phyloP scores from a whole-genome alignment of 345 rosid species.

The Rhizophora apiculata region DNA sequence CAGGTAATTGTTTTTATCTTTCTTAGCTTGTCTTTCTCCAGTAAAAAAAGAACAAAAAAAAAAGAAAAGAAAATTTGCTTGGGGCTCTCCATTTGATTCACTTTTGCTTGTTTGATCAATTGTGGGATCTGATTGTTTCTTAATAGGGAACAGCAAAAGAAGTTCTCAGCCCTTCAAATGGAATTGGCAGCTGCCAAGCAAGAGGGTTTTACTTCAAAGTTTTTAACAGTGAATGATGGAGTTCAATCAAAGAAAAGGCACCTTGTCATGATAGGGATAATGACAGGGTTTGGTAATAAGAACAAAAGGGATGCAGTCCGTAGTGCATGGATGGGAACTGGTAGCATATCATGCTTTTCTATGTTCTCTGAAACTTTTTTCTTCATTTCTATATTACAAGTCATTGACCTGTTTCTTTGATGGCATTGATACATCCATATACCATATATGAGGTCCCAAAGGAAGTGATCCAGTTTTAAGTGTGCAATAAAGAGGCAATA shows the following conservation, averaged over 20 bases:
- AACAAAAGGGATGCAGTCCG: constrained; percentile 31
- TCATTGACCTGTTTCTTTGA: neutral
- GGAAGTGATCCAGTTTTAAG: too few relatives aligned
- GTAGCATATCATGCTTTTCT: constrained; percentile 1
- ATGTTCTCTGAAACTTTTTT: neutral
- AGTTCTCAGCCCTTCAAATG: constrained; percentile 25
- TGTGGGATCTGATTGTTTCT: neutral
- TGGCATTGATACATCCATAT: neutral
- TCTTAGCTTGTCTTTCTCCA: neutral
- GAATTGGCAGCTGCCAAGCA: constrained; percentile 29
- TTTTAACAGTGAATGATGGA: constrained; percentile 14
- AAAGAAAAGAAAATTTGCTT: too few relatives aligned
- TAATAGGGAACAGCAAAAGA: constrained; percentile 29
- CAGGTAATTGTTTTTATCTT: constrained; percentile 18
- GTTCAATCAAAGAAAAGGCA: constrained; percentile 18
- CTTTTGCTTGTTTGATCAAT: neutral
- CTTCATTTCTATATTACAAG: neutral
- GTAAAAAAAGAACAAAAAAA: neutral
- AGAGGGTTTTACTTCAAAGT: constrained; percentile 25
- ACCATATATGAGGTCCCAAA: too few relatives aligned
- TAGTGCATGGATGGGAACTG: constrained; percentile 36
- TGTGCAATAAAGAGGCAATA: too few relatives aligned
- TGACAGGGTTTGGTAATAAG: constrained; percentile 24
- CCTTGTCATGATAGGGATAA: constrained; percentile 22
- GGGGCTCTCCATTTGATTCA: neutral